A percentile compares a stretch with the other conserved stretches of the same genome.
phyloP scores from a whole-genome alignment of 768 basidiomycete genomes.

The Dendrothele bispora region DNA sequence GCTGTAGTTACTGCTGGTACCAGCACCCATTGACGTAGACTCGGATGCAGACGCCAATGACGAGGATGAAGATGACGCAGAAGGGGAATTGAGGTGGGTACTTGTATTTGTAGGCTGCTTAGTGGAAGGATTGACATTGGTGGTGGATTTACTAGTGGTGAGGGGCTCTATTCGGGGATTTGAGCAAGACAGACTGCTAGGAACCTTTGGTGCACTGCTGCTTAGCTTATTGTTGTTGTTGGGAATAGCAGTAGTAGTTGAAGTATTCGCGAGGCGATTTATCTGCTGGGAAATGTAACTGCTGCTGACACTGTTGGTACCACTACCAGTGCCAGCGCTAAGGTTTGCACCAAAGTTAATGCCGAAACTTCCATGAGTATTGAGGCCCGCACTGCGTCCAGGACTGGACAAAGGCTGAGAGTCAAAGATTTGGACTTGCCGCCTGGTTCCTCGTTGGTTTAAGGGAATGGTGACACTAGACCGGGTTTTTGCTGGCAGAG shows the following conservation, averaged over 20 bases:
- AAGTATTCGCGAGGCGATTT: background rate
- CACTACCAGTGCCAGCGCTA: slow-evolving; percentile 13
- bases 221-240: slow-evolving; percentile 34
- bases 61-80: slow-evolving; percentile 54
- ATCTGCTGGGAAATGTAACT: slow-evolving; percentile 29
- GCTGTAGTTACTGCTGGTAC: slow-evolving; percentile 45
- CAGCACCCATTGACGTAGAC: slow-evolving; percentile 27
- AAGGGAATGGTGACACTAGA: slow-evolving; percentile 62
- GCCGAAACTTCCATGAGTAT: slow-evolving; percentile 23
- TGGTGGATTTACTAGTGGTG: slow-evolving; percentile 5
- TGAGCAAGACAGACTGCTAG: slow-evolving; percentile 37
- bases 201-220: slow-evolving; percentile 40
- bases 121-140: slow-evolving; percentile 12
- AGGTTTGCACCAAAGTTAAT: slow-evolving; percentile 21
- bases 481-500: slow-evolving; percentile 63
- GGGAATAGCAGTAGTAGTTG: slow-evolving; percentile 17
- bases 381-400: slow-evolving; percentile 33
- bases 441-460: slow-evolving; percentile 48
- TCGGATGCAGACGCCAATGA: slow-evolving; percentile 44
- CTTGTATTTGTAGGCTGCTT: slow-evolving; percentile 8
- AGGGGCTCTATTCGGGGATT: slow-evolving; percentile 7
- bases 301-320: slow-evolving; percentile 25
- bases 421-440: slow-evolving; percentile 79
- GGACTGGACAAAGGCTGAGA: slow-evolving; percentile 77
- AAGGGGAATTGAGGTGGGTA: slow-evolving; percentile 29